Evolutionary conservation across 2,329 filamentous ascomycete genomes (phyloP), one percentile per base, ranked within the genome.

Genomic region (Beauveria varroae): DNA sequence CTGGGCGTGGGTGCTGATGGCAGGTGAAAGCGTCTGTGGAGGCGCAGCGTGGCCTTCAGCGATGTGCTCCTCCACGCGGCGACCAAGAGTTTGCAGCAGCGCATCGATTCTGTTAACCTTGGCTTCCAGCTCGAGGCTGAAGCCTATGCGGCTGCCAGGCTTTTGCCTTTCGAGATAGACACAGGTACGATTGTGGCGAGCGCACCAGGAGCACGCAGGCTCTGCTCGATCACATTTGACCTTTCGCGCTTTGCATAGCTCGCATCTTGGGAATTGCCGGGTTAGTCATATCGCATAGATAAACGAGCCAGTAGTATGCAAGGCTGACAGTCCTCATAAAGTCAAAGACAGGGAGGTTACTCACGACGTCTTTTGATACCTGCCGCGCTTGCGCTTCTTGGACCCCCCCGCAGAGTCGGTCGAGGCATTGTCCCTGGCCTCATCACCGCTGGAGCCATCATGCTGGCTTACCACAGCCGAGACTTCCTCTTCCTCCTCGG

Each of bases 161-260:
- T 89, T 89, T 74, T 89, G 88, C 47, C 87, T 79, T 67, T 88
- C 86, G 63, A 84, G 85, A 70, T 90, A 90, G 70, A 88, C 84
- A 70, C 87, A 90, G 47, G 79, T 67, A 65, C 87, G 83, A 62
- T 81, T 81, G 71, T 90, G 88, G 56, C 86, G 83, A 55, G 83
- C 74, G 70, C 87, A 90, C 87, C 87, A 90, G 24, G 86, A 86
- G 72, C 87, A 90, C n/a, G 81, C 80, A 2, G 82, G 82, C 66
- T 84, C 81, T 40, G 76, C 75, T 61, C 81, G 79, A 67, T 85
- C 81, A 67, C 76, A 78, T 64, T 78, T 78, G 28, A 78, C 76
- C 66, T 78, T 78, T 51, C 76, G 72, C 28, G 75, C 74, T 67
- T 78, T 78, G 71, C 76, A 78, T 52, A 77, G 69, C 67, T 78